Conservation (phyloP, 192 early-diverging fungal species). For the Geosiphon pyriformis region DNA sequence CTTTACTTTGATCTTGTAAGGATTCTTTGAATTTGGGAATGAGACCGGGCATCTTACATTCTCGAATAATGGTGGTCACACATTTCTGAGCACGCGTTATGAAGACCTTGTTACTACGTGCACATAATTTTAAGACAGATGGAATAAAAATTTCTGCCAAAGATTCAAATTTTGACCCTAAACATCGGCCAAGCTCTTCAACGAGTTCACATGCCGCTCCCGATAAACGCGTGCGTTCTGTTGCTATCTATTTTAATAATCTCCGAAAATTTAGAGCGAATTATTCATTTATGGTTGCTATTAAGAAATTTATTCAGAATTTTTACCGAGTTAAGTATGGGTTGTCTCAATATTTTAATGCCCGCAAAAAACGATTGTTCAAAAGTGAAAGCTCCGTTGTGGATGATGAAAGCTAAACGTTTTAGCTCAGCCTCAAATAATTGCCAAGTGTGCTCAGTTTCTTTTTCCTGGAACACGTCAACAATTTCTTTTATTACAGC, state of each 20-base stretch:
- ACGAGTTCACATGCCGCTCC: constrained; percentile 60
- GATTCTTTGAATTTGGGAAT: constrained; percentile 52
- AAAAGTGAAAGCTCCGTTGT: constrained; percentile 36
- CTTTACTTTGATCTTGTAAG: constrained; percentile 55
- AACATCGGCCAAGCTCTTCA: constrained; percentile 53
- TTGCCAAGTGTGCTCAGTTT: constrained; percentile 69
- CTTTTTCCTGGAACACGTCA: constrained; percentile 45
- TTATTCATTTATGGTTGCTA: neutral
- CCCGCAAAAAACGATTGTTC: constrained; percentile 37
- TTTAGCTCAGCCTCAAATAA: constrained; percentile 54
- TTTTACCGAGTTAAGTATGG: constrained; percentile 46
- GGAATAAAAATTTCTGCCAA: constrained; percentile 58
- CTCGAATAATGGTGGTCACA: constrained; percentile 57
- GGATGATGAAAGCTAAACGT: constrained; percentile 38
- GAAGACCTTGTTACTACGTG: constrained; percentile 72
- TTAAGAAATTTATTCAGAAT: neutral
- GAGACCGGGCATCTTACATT: constrained; percentile 46
- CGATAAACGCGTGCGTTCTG: constrained; percentile 72
- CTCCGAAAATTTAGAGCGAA: neutral
- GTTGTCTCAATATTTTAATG: constrained; percentile 44
- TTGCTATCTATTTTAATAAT: constrained; percentile 48
- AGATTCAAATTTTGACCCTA: constrained; percentile 57
- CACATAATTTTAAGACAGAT: constrained; percentile 57
- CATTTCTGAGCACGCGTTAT: constrained; percentile 56
- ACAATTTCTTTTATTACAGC: constrained; percentile 33